phyloP scores from a whole-genome alignment of 1,284 basidiomycete species.

The Apiotrichum gracile region DNA sequence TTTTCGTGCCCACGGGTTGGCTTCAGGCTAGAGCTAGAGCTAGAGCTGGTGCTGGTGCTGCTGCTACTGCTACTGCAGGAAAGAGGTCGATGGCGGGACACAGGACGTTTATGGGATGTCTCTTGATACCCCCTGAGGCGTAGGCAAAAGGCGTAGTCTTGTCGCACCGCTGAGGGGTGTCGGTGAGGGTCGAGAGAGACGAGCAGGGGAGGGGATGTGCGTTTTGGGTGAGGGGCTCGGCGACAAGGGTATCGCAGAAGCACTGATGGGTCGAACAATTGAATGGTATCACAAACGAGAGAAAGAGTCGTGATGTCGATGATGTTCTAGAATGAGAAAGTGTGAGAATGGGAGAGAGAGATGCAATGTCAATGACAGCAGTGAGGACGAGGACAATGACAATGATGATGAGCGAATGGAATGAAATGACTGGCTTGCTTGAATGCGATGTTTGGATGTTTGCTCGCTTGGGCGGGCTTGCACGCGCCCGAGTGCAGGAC shows the following conservation, averaged over 20 bases:
- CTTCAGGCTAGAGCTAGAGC: too few species aligned
- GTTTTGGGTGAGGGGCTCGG: neutral
- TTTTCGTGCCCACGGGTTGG: too few species aligned
- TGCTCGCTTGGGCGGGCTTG: too few species aligned
- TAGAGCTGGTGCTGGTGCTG: too few species aligned
- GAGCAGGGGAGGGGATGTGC: neutral
- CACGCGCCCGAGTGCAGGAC: too few species aligned
- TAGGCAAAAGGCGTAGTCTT: neutral
- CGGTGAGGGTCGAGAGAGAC: neutral
- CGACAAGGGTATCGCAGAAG: neutral
- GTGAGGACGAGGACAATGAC: neutral
- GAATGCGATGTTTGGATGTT: too few species aligned
- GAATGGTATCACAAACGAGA: neutral
- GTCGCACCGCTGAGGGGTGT: neutral
- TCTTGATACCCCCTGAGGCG: neutral
- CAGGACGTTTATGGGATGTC: too few species aligned
- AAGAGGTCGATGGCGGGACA: too few species aligned
- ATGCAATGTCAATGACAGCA: neutral
- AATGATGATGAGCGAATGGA: too few species aligned
- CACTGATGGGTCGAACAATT: neutral
- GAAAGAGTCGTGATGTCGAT: neutral
- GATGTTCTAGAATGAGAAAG: neutral
- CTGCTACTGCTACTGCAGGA: too few species aligned
- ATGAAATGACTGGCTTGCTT: too few species aligned
- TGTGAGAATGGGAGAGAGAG: neutral